Evolutionary conservation across 225 moss, liverwort and hornwort genomes (phyloP).

Genomic region (Sphagnum tenellum): DNA sequence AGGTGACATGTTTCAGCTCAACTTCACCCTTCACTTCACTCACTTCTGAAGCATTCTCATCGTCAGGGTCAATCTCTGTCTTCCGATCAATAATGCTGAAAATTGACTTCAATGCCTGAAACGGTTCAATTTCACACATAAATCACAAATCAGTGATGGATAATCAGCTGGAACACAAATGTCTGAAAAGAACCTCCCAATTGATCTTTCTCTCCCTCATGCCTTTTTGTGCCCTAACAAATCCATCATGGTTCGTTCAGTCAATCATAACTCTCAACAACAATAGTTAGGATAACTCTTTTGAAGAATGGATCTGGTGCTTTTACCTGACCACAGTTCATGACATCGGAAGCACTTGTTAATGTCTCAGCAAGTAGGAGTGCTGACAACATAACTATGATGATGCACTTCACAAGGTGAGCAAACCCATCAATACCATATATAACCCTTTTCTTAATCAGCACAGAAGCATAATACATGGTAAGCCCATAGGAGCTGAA

Average conservation of each 20-base stretch:
- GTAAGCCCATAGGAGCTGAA: conserved; percentile 47
- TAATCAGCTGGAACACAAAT: too few relatives aligned
- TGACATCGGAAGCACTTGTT: conserved; percentile 36
- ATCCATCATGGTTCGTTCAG: background rate
- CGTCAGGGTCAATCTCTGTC: conserved; percentile 37
- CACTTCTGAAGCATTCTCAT: conserved; percentile 22
- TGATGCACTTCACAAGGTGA: conserved; percentile 35
- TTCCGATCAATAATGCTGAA: conserved; percentile 35
- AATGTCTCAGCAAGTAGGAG: conserved; percentile 41
- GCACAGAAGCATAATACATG: conserved; percentile 29
- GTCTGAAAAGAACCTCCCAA: background rate
- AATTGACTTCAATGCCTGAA: conserved; percentile 27
- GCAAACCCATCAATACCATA: conserved; percentile 25
- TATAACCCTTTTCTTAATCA: conserved; percentile 9
- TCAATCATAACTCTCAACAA: background rate
- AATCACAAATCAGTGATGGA: too few relatives aligned
- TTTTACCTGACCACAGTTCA: conserved; percentile 12
- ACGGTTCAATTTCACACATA: background rate
- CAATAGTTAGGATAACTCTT: background rate
- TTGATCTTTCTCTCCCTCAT: background rate
- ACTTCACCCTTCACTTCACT: conserved; percentile 27
- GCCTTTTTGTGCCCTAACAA: background rate
- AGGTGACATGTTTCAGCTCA: conserved; percentile 36
- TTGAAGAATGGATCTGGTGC: background rate
- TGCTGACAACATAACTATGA: conserved; percentile 43